These are phyloP conservation scores for Stereum hirsutum DNA, from an alignment of 1,284 basidiomycete genomes.

Conservation along the genomic window DNA sequence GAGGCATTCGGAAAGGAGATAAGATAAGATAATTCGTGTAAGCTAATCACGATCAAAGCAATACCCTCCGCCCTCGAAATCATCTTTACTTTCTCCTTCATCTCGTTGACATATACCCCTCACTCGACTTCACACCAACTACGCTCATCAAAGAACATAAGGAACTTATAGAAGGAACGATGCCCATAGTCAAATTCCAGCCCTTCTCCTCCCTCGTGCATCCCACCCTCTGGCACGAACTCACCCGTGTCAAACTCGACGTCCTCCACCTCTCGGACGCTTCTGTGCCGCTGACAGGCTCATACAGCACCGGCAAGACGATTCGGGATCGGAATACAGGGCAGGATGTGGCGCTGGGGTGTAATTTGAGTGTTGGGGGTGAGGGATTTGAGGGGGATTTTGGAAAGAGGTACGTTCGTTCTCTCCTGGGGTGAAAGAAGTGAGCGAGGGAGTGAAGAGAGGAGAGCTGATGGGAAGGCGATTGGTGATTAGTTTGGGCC, in stretches of 20 bases:
- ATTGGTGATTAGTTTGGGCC: constrained; percentile 32
- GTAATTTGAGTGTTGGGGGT: constrained; percentile 47
- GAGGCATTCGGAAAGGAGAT: no score
- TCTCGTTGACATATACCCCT: background rate
- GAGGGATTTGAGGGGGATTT: constrained; percentile 44
- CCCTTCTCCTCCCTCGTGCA: constrained; percentile 84
- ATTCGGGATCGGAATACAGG: constrained; percentile 71
- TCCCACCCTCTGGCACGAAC: constrained; percentile 89
- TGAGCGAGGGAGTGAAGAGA: no score
- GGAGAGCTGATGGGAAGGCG: background rate
- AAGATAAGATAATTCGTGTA: no score
- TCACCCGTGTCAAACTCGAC: constrained; percentile 87
- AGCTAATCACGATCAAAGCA: no score
- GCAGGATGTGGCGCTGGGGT: constrained; percentile 50
- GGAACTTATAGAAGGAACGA: constrained; percentile 16
- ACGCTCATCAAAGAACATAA: no score
- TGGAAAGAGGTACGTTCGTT: constrained; percentile 18
- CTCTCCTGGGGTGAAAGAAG: background rate
- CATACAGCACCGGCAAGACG: constrained; percentile 64
- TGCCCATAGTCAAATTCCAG: constrained; percentile 75
- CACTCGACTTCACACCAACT: background rate
- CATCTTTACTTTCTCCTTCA: no score
- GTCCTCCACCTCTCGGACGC: constrained; percentile 80
- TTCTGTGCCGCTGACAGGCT: constrained; percentile 52
- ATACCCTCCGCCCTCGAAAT: no score